Base-by-base conservation (phyloP, 2,329 filamentous ascomycete species). In the Talaromyces sp. region DNA sequence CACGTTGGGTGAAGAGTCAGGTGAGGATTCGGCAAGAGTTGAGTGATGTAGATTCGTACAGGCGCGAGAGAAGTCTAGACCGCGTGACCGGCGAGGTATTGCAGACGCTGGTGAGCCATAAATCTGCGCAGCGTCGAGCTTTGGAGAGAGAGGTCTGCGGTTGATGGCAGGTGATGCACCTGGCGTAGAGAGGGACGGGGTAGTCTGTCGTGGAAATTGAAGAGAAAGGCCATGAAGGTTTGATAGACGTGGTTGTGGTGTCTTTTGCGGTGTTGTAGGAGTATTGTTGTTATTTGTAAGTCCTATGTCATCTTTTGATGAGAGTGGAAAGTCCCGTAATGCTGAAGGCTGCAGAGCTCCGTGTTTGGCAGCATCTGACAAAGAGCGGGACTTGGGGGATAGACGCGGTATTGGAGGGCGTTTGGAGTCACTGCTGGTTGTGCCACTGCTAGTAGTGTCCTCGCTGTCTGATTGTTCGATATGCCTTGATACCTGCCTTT, bases 41-140 rank as follows among this genome's bases (percentile, higher is more conserved):
- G 93, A 97, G 73, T 97, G 94, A 75, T 97, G 94, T 21, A 99
- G 80, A 70, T 92, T 96, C 10, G 93, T 97, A 62, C 91, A 94
- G 10, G 92, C 92, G 64, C 93, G 84, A 40, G 93, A 93, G 73
- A 96, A 97, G 75, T 97, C 93, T 61, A 97, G 80, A 43, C 93
- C 93, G 57, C 93, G 85, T 31, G 92, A 97, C 61, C 92, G 87
- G 63, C 93, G 85, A 17, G 93, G 93, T 7, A 97, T 81, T 48
- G 96, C 89, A 56, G 92, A 95, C 25, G 89, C 88, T 2, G 92
- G 91, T 1, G 91, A 93, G 41, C 89, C 88, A 77, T 95, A 96
- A 50, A 87, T 90, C 64, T 91, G 89, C 19, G 88, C 87, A 57
- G 89, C 83, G 72, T 96, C 91, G 62, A 94, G 83, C 71, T 95